Evolutionary conservation across 1,284 basidiomycete genomes (phyloP), one percentile per base, ranked within the genome.

Genomic region (Moesziomyces parantarcticus): DNA sequence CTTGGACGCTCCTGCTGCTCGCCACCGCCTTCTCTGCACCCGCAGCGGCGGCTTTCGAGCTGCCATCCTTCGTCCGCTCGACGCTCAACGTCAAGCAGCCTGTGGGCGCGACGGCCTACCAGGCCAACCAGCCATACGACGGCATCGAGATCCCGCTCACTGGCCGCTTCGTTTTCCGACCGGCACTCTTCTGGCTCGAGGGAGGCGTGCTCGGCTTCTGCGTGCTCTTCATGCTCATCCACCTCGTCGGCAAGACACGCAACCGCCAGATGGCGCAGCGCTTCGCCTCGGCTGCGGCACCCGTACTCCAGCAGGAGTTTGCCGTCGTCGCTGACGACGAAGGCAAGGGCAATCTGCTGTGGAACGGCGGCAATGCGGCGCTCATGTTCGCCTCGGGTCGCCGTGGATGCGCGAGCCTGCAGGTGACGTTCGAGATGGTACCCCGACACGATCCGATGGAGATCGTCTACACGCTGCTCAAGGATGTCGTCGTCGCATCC

Each of bases 351-450:
- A 62, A 58, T 8, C 29, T 57, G 26, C 71, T 83, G 13, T 83
- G 82, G 82, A 83, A 83, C 53, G 82, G 81, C 13, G 78, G 72
- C 8, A 69, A 64, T 29, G 56, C 75, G 32, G 82, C 81, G 7
- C 48, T 79, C 23, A 69, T 83, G 55, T 83, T 79, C 45, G 81
- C 81, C 20, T 76, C 71, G 3, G 82, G 82, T 16, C 76, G 82
- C 34, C 58, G 81, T 9, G 77, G 78, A 14, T 77, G 82, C 20
- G 56, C 69, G 3, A 64, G 72, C 47, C 43, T 82, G 16, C 77
- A 82, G 25, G 76, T 80, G 16, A 56, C 60, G 9, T 70, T 83
- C 34, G 51, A 58, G 20, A 58, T 82, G 22, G 54, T 65, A 29
- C 77, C 79, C 0, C 67, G 74, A 20, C 81, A 82, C 60, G 82